Percentiles rank a stretch among this genome's conserved stretches.
Evolutionary conservation across 352 stramenopile species (phyloP).

Genomic region (Globisporangium cystogenes): DNA sequence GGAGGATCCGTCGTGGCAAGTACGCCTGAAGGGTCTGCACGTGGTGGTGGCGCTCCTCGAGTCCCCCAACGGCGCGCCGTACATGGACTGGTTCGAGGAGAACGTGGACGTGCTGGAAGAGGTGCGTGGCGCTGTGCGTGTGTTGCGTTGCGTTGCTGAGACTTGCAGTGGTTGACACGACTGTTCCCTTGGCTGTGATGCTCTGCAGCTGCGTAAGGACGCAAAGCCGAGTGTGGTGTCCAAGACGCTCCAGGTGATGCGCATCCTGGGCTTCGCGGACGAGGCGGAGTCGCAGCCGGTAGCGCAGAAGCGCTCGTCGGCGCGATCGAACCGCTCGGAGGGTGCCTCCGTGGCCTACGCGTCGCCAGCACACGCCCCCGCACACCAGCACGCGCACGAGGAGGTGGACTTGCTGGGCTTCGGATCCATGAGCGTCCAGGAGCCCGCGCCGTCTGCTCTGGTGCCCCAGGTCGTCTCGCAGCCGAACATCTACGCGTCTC

Average conservation of each 20-base stretch:
- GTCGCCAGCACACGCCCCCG: constrained; percentile 11
- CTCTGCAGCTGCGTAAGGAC: constrained; percentile 48
- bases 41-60: constrained; percentile 76
- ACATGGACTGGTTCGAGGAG: constrained; percentile 79
- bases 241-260: constrained; percentile 69
- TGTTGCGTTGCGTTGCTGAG: not conserved
- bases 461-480: constrained; percentile 6
- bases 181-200: too few species aligned
- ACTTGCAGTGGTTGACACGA: too few species aligned
- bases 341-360: not conserved
- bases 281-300: constrained; percentile 28
- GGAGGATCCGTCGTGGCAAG: constrained; percentile 79
- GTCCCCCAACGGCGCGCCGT: constrained; percentile 51
- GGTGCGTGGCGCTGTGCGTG: constrained; percentile 1
- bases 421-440: constrained; percentile 44
- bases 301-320: constrained; percentile 11
- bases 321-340: constrained; percentile 5
- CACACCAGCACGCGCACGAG: constrained; percentile 19
- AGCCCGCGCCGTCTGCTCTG: not conserved
- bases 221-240: constrained; percentile 73
- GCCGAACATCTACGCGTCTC: constrained; percentile 22
- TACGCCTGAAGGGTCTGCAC: constrained; percentile 74
- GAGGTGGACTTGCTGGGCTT: constrained; percentile 83
- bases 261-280: constrained; percentile 55
- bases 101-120: constrained; percentile 81